phyloP scores from a whole-genome alignment of 257 asterid species.

The Cinchona pubescens region DNA sequence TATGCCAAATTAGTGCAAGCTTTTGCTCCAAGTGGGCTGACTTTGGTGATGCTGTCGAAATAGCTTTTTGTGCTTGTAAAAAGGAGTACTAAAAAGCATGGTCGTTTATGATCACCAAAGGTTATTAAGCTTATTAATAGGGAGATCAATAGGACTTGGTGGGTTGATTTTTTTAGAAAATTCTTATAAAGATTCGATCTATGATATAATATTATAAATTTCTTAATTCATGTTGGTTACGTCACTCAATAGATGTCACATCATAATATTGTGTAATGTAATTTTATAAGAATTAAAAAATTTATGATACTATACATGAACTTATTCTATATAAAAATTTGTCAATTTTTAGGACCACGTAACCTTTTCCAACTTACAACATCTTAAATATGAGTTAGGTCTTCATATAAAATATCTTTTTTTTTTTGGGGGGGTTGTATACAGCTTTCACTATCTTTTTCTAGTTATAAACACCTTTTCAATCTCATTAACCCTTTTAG shows the following conservation, averaged over 20 bases:
- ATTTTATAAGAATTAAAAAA: no score
- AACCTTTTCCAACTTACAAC: conserved; percentile 21
- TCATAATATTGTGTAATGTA: no score
- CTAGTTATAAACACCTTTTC: conserved; percentile 31
- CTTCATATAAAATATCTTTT: conserved; percentile 9
- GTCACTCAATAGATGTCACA: no score
- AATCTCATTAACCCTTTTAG: conserved; percentile 18
- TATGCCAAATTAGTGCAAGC: conserved; percentile 29
- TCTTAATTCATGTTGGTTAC: no score
- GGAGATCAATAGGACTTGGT: background rate
- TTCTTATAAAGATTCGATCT: no score
- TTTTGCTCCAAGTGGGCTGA: conserved; percentile 50
- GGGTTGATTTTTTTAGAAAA: no score
- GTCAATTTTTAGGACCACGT: conserved; percentile 57
- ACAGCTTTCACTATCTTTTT: conserved; percentile 33
- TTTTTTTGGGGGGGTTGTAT: background rate
- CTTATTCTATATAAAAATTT: no score
- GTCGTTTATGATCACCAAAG: conserved; percentile 48
- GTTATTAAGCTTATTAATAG: conserved; percentile 27
- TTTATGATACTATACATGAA: no score
- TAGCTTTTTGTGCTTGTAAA: conserved; percentile 33
- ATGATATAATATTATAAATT: no score
- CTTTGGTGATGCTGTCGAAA: conserved; percentile 43
- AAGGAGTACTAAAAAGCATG: conserved; percentile 30
- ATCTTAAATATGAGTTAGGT: conserved; percentile 21